phyloP scores from a whole-genome alignment of 257 asterid species.

The Leonotis leonurus region DNA sequence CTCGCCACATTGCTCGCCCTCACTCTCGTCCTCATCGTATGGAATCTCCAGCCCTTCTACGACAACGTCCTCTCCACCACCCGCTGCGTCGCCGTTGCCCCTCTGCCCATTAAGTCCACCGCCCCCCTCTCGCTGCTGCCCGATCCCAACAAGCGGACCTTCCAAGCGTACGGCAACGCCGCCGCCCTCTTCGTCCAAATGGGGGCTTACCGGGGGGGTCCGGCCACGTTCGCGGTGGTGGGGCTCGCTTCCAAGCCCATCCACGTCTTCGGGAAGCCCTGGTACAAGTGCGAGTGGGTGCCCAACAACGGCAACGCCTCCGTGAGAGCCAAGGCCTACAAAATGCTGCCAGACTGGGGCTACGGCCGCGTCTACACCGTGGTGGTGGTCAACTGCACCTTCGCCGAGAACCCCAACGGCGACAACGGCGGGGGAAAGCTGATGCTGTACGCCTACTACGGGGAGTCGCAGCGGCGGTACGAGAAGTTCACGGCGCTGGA shows the following conservation, averaged over 20 bases:
- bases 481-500: slow-evolving; percentile 42
- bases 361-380: slow-evolving; percentile 77
- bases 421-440: slow-evolving; percentile 53
- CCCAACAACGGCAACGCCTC: slow-evolving; percentile 35
- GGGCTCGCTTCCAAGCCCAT: slow-evolving; percentile 79
- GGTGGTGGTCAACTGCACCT: slow-evolving; percentile 56
- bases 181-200: slow-evolving; percentile 75
- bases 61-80: slow-evolving; percentile 35
- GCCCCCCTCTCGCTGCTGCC: slow-evolving; percentile 10
- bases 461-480: slow-evolving; percentile 32
- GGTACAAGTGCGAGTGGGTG: slow-evolving; percentile 80
- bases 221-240: slow-evolving; percentile 57
- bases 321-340: slow-evolving; percentile 35
- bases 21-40: slow-evolving; percentile 38
- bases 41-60: slow-evolving; percentile 65
- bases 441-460: slow-evolving; percentile 41
- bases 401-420: slow-evolving; percentile 32
- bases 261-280: slow-evolving; percentile 65
- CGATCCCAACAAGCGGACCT: slow-evolving; percentile 54
- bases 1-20: slow-evolving; percentile 49
- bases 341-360: slow-evolving; percentile 73
- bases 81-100: slow-evolving; percentile 18
- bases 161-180: slow-evolving; percentile 56
- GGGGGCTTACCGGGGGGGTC: slow-evolving; percentile 94
- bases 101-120: slow-evolving; percentile 2